Evolutionary conservation across 805 yeast genomes (phyloP).

Genomic region (Lachancea kluyveri): DNA sequence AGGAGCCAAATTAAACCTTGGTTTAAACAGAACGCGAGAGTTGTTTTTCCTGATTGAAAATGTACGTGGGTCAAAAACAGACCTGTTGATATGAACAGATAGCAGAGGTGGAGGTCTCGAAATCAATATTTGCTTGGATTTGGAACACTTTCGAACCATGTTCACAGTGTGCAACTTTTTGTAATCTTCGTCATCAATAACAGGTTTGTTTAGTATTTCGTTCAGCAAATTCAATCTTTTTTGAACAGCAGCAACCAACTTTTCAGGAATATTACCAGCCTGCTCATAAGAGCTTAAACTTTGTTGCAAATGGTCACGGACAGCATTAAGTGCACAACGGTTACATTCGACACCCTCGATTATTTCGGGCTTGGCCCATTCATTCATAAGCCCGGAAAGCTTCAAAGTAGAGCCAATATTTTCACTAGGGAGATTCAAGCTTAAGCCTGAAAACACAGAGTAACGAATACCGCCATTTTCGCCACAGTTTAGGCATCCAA

Average conservation of each 20-base stretch:
- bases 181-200: conserved; percentile 75
- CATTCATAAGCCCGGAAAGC: conserved; percentile 48
- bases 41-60: conserved; percentile 80
- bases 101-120: conserved; percentile 79
- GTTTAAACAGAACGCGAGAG: conserved; percentile 74
- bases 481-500: conserved; percentile 87
- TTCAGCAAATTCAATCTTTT: conserved; percentile 44
- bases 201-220: conserved; percentile 53
- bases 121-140: conserved; percentile 76
- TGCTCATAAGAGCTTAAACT: conserved; percentile 30
- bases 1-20: conserved; percentile 56
- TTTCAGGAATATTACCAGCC: conserved; percentile 20
- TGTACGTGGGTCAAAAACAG: conserved; percentile 84
- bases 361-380: conserved; percentile 74
- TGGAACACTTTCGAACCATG: conserved; percentile 67
- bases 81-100: conserved; percentile 84
- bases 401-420: conserved; percentile 37
- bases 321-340: conserved; percentile 73
- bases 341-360: conserved; percentile 94
- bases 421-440: conserved; percentile 58
- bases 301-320: conserved; percentile 42
- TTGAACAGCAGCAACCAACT: conserved; percentile 32
- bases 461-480: conserved; percentile 90
- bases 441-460: conserved; percentile 68
- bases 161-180: conserved; percentile 67